A percentile compares a stretch with the other conserved stretches of the same genome.
Evolutionary conservation across 2,329 filamentous ascomycete genomes (phyloP).

Genomic region (Phialophora tarda): DNA sequence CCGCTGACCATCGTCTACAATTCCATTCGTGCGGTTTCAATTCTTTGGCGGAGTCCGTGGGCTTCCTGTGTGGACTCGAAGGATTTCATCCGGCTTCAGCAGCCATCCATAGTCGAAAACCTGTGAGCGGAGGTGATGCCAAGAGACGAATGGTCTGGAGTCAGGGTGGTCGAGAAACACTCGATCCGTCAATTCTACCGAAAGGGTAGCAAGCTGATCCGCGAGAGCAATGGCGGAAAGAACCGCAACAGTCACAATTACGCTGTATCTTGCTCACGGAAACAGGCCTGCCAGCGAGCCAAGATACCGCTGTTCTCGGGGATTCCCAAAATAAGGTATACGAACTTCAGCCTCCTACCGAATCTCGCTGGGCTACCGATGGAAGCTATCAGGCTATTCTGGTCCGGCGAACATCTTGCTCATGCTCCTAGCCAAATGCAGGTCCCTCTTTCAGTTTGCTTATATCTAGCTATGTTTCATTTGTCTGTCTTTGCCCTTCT

Average conservation of each 20-base stretch:
- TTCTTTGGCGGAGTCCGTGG: not conserved
- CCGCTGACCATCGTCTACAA: not conserved
- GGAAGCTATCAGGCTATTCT: not conserved
- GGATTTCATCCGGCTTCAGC: not conserved
- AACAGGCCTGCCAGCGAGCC: not conserved
- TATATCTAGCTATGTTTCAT: not conserved
- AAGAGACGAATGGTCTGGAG: not conserved
- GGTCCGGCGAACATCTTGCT: not conserved
- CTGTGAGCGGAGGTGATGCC: not conserved
- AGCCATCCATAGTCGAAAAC: not conserved
- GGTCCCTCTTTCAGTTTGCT: not conserved
- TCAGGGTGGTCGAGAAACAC: not conserved
- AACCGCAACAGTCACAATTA: not conserved
- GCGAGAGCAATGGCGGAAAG: not conserved
- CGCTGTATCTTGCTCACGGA: not conserved
- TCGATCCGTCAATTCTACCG: not conserved
- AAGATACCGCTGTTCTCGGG: not conserved
- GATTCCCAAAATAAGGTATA: conserved; percentile 18
- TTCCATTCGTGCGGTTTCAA: conserved; percentile 2
- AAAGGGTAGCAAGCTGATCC: not conserved
- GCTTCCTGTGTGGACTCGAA: not conserved
- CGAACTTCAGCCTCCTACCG: conserved; percentile 8
- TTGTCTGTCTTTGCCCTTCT: not conserved
- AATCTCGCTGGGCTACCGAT: not conserved
- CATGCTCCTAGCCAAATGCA: not conserved